A percentile compares a stretch with the other conserved stretches of the same genome.
Evolutionary conservation across 805 yeast genomes (phyloP).

Genomic region (Candida dajiaensis): DNA sequence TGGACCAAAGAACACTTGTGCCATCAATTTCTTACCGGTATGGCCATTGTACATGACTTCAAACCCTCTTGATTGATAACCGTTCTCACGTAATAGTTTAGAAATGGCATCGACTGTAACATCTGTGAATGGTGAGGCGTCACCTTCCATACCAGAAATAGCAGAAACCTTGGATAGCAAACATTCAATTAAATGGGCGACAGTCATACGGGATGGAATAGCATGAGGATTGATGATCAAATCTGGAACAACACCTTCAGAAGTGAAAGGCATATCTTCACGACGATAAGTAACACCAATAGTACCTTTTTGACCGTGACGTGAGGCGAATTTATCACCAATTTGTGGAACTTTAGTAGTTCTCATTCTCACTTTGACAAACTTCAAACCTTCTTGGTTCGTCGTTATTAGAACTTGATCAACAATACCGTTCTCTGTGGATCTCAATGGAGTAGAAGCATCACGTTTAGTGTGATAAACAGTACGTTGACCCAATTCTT

Average conservation of each 20-base stretch:
- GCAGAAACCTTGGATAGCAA: conserved; percentile 91
- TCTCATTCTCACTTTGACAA: conserved; percentile 97
- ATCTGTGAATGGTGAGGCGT: conserved; percentile 98
- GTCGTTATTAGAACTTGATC: conserved; percentile 97
- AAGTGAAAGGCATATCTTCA: conserved; percentile 97
- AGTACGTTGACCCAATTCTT: conserved; percentile 97
- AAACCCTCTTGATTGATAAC: conserved; percentile 96
- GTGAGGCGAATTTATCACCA: conserved; percentile 98
- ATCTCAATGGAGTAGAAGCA: conserved; percentile 94
- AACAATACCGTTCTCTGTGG: conserved; percentile 96
- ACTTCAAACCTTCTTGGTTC: conserved; percentile 96
- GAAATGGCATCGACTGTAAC: conserved; percentile 98
- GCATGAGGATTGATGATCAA: conserved; percentile 98
- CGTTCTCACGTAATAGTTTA: conserved; percentile 85
- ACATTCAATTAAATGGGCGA: conserved; percentile 98
- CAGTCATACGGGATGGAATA: conserved; percentile 99
- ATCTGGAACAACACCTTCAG: conserved; percentile 96
- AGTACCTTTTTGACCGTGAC: conserved; percentile 99
- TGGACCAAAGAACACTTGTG: conserved; percentile 99
- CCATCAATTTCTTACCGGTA: conserved; percentile 96
- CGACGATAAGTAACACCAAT: conserved; percentile 98
- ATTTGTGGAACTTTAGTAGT: conserved; percentile 98
- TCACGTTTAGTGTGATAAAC: conserved; percentile 98
- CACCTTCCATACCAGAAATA: conserved; percentile 95
- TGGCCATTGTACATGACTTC: conserved; percentile 99